Evolutionary conservation across 305 asterid genomes (phyloP), one percentile per base, ranked within the genome.

Genomic region (Fraxinus angustifolia): DNA sequence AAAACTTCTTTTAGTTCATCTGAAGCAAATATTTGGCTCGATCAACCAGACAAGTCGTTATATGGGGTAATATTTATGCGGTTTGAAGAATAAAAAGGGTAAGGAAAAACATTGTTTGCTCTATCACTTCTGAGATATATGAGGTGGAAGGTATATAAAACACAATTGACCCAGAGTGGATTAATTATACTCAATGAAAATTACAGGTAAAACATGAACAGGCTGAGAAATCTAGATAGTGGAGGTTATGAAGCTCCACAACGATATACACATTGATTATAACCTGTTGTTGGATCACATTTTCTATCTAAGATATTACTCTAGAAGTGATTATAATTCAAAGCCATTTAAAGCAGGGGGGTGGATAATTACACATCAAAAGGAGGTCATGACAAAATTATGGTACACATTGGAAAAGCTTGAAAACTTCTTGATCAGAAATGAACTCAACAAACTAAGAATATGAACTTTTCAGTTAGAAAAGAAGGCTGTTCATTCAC

Each of bases 371-470:
- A 23, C 73, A 26, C 36, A 65, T 65, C 33, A 65, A 23, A 62
- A 2, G 17, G 34, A 65, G 73, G 73, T 26, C 3, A 11, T 3
- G 8, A 65, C 3, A 3, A 65, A 65, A 65, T 0, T 7, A 65
- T 65, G 73, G 73, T 65, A 28, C 73, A 62, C 16, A 42, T 14
- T 78, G 11, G 30, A 83, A 30, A 71, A 53, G 38, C 58, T 76
- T 71, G 2, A 45, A 56, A 76, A 48, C 12, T 26, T 40, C 68
- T 40, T 68, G 40, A 42, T 45, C 19, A 36, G 73, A 28, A 8
- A 78, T 35, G 70, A 62, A 21, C 33, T 14, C 17, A 60, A 78
- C 33, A 67, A 65, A 23, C 31, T 28, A 78, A 65, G 67, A 4
- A 19, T 23, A 38, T 65, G 36, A 45, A 45, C 34, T 23, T 28